These are phyloP conservation scores for Casuarina equisetifolia DNA, from an alignment of 306 rosid genomes.

Conservation along the genomic window DNA sequence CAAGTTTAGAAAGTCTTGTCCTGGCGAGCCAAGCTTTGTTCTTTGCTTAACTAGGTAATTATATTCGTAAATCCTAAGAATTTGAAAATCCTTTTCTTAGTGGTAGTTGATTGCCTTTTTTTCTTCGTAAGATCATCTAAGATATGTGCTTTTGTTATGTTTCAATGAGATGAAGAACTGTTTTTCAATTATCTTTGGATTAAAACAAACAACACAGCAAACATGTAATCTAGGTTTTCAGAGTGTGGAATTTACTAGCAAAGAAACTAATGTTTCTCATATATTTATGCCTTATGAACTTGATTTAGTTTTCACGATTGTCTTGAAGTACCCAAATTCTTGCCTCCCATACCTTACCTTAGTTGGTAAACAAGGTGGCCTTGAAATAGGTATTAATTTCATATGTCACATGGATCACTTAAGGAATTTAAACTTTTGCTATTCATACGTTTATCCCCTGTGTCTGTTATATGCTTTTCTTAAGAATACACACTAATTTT, in stretches of 20 bases:
- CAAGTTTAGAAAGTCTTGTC: constrained; percentile 77
- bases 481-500: no score
- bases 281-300: background rate
- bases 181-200: background rate
- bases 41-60: constrained; percentile 71
- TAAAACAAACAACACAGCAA: background rate
- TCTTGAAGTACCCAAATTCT: background rate
- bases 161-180: background rate
- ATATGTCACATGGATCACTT: no score
- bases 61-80: constrained; percentile 4
- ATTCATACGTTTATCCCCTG: no score
- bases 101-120: constrained; percentile 1
- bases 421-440: no score
- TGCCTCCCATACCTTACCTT: no score
- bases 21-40: constrained; percentile 66
- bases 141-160: background rate
- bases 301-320: background rate
- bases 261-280: background rate
- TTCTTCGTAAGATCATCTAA: background rate
- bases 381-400: background rate
- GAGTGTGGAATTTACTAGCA: background rate
- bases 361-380: background rate
- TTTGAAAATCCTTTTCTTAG: constrained; percentile 8
- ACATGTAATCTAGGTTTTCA: background rate
- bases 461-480: no score